Evolutionary conservation across 2,329 filamentous ascomycete genomes (phyloP), one percentile per base, ranked within the genome.

Genomic region (Erysiphe pulchra): DNA sequence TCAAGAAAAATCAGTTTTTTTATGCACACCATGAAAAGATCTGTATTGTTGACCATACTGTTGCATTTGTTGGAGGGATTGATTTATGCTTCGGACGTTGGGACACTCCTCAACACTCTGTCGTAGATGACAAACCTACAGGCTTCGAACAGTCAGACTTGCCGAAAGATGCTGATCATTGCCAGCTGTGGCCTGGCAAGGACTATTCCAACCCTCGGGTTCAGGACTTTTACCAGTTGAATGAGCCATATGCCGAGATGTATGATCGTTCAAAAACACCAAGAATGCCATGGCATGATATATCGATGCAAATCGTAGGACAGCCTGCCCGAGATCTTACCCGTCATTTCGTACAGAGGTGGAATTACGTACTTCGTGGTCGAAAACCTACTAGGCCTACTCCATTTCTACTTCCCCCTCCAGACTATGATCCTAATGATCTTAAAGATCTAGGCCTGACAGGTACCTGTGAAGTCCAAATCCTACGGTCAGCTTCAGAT

Each of bases 11-110:
- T 56, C 92, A 93, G 41, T 98, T 98, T 65, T 98, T 98, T 67
- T 98, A 92, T 69, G 90, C 90, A 1, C 90, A 98, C 58, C 90
- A 98, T 62, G 90, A 98, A 60, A 98, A 98, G 62, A 72, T 98
- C n/a, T 87, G 85, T 56, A 76, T 98, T 37, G 81, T 98, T 16
- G 90, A 98, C 58, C 90, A 95, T 57, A 90, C 87, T 46, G 76
- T 95, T 44, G 90, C 87, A 11, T 95, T 98, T 59, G 77, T 93
- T 43, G 90, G 90, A 49, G 90, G 90, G 33, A 83, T 98, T 50
- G 90, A 98, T 64, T 67, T 98, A 18, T 98, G 90, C 62, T 94
- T 95, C 60, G 90, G 90, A 42, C 75, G 90, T 54, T 98, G 90
- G 90, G 90, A 95, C 59, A 92, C 84, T 41, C 87, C 90, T 11